Conservation (phyloP, 148 eudicot genomes). For the Hydrangea macrophylla region DNA sequence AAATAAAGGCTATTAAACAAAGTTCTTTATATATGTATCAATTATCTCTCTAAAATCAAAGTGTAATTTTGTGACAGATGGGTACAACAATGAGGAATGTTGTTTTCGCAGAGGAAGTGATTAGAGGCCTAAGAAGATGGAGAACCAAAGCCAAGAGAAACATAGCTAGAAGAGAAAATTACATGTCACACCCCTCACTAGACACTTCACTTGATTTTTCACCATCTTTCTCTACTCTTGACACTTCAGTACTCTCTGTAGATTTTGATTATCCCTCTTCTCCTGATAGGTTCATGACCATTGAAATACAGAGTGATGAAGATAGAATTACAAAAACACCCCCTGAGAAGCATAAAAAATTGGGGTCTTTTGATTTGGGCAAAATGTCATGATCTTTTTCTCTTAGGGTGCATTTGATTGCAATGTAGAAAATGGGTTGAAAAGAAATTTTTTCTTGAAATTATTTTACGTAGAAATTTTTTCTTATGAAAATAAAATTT, state of each 20-base stretch:
- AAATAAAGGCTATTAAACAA: background rate
- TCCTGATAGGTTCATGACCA: background rate
- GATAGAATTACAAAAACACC: background rate
- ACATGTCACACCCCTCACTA: slow-evolving; percentile 8
- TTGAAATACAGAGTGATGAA: background rate
- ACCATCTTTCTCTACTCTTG: slow-evolving; percentile 24
- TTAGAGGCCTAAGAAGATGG: slow-evolving; percentile 27
- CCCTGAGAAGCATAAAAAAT: background rate
- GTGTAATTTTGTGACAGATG: slow-evolving; percentile 25
- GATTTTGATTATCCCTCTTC: slow-evolving; percentile 4
- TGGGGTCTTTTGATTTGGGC: slow-evolving; percentile 6
- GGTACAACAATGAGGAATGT: slow-evolving; percentile 32
- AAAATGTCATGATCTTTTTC: background rate
- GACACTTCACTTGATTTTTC: slow-evolving; percentile 23
- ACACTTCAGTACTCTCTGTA: background rate
- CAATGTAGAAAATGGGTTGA: too few relatives aligned
- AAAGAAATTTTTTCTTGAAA: too few relatives aligned
- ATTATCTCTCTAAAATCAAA: background rate
- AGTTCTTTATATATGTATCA: background rate
- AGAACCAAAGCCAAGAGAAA: slow-evolving; percentile 27
- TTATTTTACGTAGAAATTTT: too few relatives aligned
- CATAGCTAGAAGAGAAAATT: slow-evolving; percentile 10
- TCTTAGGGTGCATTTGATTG: too few relatives aligned
- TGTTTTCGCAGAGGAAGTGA: slow-evolving; percentile 31
- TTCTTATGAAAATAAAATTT: too few relatives aligned